Base-by-base conservation (phyloP, 495 filamentous ascomycete species). In the Daldinia decipiens region DNA sequence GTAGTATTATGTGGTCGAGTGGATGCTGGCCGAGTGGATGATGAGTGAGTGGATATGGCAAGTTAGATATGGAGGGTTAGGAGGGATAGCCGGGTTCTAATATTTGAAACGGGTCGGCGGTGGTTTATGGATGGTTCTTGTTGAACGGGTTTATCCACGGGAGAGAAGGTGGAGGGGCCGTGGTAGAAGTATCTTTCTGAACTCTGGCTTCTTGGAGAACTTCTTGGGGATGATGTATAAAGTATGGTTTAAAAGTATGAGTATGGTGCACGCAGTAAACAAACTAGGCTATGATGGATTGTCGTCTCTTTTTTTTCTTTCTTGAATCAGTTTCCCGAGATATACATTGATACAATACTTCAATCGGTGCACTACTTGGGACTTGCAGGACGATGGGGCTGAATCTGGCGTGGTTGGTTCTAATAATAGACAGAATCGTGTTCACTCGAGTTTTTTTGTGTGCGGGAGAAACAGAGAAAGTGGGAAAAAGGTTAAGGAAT, bases 361-460 rank as follows among this genome's bases (percentile, higher is more conserved):
- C 70, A 70, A 68, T 71, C 65, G 68, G 53, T 71, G 68, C 72
- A 68, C 69, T 70, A 68, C 71, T 74, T 76, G 67, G 64, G 62
- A 75, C 75, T 72, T 76, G 77, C 77, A 79, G 78, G 74, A 73
- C 78, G 73, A 80, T 80, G 78, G 78, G 78, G 78, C 78, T 78
- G 78, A 78, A 80, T 74, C 75, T 76, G 78, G 78, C 76, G 74
- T 79, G 76, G 77, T 72, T 75, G 79, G 74, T 83, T 77, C 81
- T 82, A 83, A 82, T 79, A 79, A 82, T 83, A 83, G 81, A 82
- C 59, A 68, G 75, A 68, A 77, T 75, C 73, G 76, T 78, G 78
- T 76, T 78, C 72, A 76, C 67, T 75, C 66, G 65, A 73, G 62
- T 72, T 76, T 70, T 65, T 66, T 67, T 71, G 71, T 70, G 67